A percentile compares a stretch with the other conserved stretches of the same genome.
Conservation (phyloP, 2,329 filamentous ascomycete species). For the Colletotrichum destructivum region DNA sequence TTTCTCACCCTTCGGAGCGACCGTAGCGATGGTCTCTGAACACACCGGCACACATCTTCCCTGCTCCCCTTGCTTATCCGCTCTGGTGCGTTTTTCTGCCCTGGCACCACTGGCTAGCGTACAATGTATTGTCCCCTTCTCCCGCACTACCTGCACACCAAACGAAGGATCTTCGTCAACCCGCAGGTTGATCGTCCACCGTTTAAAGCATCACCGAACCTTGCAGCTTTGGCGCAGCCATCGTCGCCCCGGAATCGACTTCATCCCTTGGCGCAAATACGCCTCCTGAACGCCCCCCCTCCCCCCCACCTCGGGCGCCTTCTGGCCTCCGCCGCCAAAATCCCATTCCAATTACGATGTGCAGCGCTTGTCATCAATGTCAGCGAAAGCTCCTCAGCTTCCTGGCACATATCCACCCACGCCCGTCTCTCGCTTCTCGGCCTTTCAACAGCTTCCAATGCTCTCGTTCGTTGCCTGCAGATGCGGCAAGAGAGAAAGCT, state of each 20-base stretch:
- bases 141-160: conserved; percentile 37
- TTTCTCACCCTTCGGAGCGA: conserved; percentile 28
- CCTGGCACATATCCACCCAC: neutral
- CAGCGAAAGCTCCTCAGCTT: conserved; percentile 22
- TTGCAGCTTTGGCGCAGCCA: conserved; percentile 38
- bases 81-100: neutral
- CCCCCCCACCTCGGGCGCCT: neutral
- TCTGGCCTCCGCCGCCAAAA: conserved; percentile 1
- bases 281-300: conserved; percentile 10
- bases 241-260: conserved; percentile 30
- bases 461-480: neutral
- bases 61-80: conserved; percentile 20
- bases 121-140: conserved; percentile 12
- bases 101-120: neutral
- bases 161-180: conserved; percentile 41
- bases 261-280: conserved; percentile 24
- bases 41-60: conserved; percentile 11
- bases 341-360: conserved; percentile 22
- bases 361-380: conserved; percentile 35
- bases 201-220: conserved; percentile 41
- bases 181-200: conserved; percentile 40
- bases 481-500: conserved; percentile 1
- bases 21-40: conserved; percentile 18
- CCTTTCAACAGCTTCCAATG: neutral
- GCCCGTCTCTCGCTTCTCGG: conserved; percentile 25